Percentiles rank a stretch among this genome's conserved stretches.
phyloP scores from a whole-genome alignment of 306 rosid species.

The Rosa persica region DNA sequence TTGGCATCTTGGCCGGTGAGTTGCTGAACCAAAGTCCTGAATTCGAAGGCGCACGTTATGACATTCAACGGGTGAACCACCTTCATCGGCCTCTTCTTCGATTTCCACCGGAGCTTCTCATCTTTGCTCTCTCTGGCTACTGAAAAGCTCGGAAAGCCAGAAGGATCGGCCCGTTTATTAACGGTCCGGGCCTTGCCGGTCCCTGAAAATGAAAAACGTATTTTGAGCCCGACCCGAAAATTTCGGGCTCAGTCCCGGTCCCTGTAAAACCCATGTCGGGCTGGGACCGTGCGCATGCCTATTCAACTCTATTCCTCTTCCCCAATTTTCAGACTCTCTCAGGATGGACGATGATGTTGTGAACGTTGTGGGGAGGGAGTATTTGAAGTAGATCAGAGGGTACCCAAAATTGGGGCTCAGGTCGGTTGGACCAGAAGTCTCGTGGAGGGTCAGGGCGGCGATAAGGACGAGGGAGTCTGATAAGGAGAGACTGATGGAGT shows the following conservation, averaged over 20 bases:
- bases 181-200: too few species aligned
- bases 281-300: too few species aligned
- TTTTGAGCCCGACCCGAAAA: too few species aligned
- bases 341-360: slow-evolving; percentile 43
- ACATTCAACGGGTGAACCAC: slow-evolving; percentile 69
- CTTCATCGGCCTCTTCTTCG: slow-evolving; percentile 36
- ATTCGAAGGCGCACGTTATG: slow-evolving; percentile 49
- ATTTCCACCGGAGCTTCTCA: background rate
- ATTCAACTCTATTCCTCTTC: too few species aligned
- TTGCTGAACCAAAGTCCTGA: slow-evolving; percentile 65
- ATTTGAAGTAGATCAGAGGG: slow-evolving; percentile 61
- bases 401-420: slow-evolving; percentile 65
- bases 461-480: slow-evolving; percentile 81
- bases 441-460: slow-evolving; percentile 78
- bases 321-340: too few species aligned
- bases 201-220: too few species aligned
- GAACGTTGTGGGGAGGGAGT: slow-evolving; percentile 58
- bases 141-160: too few species aligned
- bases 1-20: slow-evolving; percentile 71
- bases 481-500: slow-evolving; percentile 69
- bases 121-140: background rate
- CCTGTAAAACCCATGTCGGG: too few species aligned
- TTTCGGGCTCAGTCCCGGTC: too few species aligned
- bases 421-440: slow-evolving; percentile 66
- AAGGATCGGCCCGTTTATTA: too few species aligned